phyloP scores from a whole-genome alignment of 208 protist species.

The Leishmania gerbilli region DNA sequence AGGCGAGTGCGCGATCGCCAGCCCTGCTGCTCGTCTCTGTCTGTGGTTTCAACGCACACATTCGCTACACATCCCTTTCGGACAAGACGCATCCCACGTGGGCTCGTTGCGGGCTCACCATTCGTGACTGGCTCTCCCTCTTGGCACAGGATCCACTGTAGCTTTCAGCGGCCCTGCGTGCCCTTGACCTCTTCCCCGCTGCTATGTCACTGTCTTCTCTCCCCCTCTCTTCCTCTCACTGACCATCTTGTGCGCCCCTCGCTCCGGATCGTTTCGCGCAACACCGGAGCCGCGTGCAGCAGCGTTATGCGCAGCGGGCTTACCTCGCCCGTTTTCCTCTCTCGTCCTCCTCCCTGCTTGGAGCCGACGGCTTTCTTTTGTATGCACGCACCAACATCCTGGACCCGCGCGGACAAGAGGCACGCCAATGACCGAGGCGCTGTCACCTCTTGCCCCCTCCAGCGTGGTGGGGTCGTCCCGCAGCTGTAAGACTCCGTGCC shows the following conservation, averaged over 20 bases:
- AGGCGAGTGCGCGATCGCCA: neutral
- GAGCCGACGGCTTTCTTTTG: neutral
- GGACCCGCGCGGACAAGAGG: neutral
- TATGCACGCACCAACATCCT: neutral
- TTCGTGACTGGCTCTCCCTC: neutral
- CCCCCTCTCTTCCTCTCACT: neutral
- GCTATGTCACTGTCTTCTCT: neutral
- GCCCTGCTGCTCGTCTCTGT: neutral
- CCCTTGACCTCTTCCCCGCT: neutral
- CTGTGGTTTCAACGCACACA: neutral
- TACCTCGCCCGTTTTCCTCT: neutral
- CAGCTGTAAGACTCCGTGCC: neutral
- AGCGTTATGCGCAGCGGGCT: neutral
- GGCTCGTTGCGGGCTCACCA: neutral
- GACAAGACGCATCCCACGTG: neutral
- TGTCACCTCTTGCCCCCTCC: neutral
- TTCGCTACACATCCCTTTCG: neutral
- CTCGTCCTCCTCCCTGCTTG: neutral
- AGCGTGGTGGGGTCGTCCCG: neutral
- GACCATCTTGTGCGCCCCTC: neutral
- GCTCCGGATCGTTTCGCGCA: neutral
- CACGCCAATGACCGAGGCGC: neutral
- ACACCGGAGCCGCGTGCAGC: neutral
- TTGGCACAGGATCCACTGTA: neutral
- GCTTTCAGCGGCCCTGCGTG: neutral